Conservation (phyloP, 352 stramenopile genomes). For the Globisporangium orthogonon region DNA sequence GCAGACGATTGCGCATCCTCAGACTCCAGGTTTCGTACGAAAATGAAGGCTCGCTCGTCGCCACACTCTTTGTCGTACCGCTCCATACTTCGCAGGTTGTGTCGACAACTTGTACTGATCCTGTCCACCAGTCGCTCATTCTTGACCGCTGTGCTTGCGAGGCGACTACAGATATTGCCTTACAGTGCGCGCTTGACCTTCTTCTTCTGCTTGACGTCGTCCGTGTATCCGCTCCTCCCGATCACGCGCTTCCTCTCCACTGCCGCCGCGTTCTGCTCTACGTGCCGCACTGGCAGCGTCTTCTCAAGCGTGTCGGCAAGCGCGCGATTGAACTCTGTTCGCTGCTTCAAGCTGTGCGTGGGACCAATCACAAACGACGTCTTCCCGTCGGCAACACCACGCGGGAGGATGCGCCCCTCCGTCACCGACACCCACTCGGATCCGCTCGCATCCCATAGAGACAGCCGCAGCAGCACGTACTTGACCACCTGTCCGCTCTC, state of each 20-base stretch:
- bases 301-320: constrained; percentile 44
- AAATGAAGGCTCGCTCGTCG: no score
- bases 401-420: constrained; percentile 68
- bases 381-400: constrained; percentile 49
- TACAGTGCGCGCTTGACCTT: constrained; percentile 6
- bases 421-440: constrained; percentile 67
- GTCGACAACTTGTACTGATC: no score
- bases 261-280: constrained; percentile 18
- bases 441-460: constrained; percentile 44
- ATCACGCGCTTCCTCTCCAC: constrained; percentile 14
- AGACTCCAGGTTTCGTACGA: no score
- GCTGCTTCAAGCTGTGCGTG: constrained; percentile 28
- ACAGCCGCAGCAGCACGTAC: constrained; percentile 61
- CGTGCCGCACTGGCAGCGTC: constrained; percentile 40
- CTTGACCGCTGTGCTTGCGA: no score
- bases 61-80: no score
- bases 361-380: constrained; percentile 33
- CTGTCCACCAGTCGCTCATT: no score
- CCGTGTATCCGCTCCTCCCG: constrained; percentile 6
- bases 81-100: no score
- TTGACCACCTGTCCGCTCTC: constrained; percentile 34
- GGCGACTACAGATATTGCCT: no score
- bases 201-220: constrained; percentile 11
- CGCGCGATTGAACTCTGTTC: constrained; percentile 38
- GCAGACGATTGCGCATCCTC: no score